Evolutionary conservation across 768 basidiomycete species (phyloP).

Genomic region (Calocybe indica): DNA sequence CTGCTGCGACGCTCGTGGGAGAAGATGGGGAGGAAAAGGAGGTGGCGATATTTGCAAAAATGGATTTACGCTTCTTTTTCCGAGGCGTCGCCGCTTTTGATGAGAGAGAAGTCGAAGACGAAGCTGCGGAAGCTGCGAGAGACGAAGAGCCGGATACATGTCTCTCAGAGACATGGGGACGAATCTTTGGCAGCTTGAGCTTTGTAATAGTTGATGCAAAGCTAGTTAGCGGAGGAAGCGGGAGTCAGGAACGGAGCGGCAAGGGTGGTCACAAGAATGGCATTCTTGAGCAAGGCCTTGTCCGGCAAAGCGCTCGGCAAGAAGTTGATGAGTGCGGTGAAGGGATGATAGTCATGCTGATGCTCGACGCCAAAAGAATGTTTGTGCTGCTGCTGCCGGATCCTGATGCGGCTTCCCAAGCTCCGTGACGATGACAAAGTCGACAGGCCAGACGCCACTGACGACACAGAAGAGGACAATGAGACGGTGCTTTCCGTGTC

Average conservation of each 20-base stretch:
- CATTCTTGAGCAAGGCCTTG: slow-evolving; percentile 35
- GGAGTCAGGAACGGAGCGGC: slow-evolving; percentile 27
- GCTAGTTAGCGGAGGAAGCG: background rate
- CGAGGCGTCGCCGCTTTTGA: no score
- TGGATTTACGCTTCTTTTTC: no score
- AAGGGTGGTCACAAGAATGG: slow-evolving; percentile 38
- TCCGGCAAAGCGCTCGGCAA: slow-evolving; percentile 32
- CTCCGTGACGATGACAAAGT: background rate
- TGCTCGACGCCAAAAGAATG: background rate
- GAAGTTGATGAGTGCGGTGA: slow-evolving; percentile 40
- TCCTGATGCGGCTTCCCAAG: background rate
- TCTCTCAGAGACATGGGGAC: background rate
- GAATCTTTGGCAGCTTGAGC: background rate
- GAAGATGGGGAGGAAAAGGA: slow-evolving; percentile 5
- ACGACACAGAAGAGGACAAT: background rate
- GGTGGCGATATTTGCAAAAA: no score
- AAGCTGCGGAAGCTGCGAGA: background rate
- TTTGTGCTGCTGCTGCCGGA: background rate
- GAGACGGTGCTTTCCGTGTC: background rate
- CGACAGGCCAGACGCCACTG: background rate
- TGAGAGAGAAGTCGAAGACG: background rate
- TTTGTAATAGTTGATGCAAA: slow-evolving; percentile 3
- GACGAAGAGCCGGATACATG: background rate
- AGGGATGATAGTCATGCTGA: slow-evolving; percentile 14
- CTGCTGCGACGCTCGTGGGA: no score